These are phyloP conservation scores for Linum usitatissimum DNA, from an alignment of 345 rosid genomes.

Conservation along the genomic window DNA sequence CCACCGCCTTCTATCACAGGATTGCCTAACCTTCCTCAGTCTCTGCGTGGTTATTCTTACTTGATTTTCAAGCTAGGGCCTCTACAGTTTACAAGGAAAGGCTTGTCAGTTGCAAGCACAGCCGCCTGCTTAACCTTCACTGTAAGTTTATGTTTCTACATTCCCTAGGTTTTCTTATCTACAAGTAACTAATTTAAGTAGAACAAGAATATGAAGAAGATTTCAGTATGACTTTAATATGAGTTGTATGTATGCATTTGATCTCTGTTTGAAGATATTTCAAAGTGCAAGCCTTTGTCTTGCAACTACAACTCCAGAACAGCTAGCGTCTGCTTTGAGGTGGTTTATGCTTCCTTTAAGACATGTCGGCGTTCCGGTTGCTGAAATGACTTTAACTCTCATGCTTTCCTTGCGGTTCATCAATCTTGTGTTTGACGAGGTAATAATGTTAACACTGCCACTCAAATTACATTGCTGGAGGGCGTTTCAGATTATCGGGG, in stretches of 20 bases:
- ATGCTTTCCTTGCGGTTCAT: constrained; percentile 83
- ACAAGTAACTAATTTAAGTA: too few relatives aligned
- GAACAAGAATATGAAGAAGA: too few relatives aligned
- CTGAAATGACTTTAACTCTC: constrained; percentile 79
- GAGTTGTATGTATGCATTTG: constrained; percentile 7
- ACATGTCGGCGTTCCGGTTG: constrained; percentile 66
- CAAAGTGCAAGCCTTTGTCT: constrained; percentile 90
- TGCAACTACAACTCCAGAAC: constrained; percentile 90
- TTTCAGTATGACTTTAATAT: too few relatives aligned
- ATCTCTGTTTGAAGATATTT: constrained; percentile 47
- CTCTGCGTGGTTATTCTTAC: constrained; percentile 67
- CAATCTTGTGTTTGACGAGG: constrained; percentile 87
- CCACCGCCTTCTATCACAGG: constrained; percentile 57
- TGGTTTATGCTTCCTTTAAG: constrained; percentile 82
- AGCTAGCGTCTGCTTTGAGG: constrained; percentile 70
- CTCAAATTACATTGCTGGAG: neutral
- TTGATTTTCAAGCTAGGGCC: constrained; percentile 76
- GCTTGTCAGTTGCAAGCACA: constrained; percentile 88
- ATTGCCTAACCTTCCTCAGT: constrained; percentile 64
- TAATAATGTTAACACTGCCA: constrained; percentile 15
- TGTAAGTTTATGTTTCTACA: constrained; percentile 32
- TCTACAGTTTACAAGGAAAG: constrained; percentile 78
- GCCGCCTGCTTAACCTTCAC: constrained; percentile 86
- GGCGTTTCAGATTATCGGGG: neutral
- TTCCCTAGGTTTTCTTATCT: neutral